Base-by-base conservation (phyloP, 805 yeast species). In the Saccharomycopsis synnaedendra region DNA sequence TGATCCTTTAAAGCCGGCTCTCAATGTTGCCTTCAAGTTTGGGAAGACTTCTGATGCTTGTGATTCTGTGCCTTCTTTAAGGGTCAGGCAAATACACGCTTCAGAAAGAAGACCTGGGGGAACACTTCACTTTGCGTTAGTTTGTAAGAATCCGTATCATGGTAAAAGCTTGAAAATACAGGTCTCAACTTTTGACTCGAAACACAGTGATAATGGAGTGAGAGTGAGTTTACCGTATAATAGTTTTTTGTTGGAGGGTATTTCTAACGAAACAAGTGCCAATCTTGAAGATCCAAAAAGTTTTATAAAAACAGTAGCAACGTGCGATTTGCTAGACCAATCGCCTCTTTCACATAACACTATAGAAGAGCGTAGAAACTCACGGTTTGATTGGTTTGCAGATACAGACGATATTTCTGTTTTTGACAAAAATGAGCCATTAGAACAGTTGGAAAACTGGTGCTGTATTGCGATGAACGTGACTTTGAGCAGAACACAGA, bases 1-100 rank as follows among this genome's bases (percentile, higher is more conserved):
- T 4, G 61, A 58, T 4, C 54, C 58, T 3, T 5, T 48, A 1
- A 35, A 29, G 32, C 29, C 33, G 39, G n/a, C 32, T 36, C 10
- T 31, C 3, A 33, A 37, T 3, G 33, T 19, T 32, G 50, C 59
- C 4, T 49, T 56, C 3, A 58, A 56, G 43, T 57, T 56, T 35
- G 10, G 8, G 5, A 46, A 47, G 3, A 32, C 49, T 1, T 44
- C 50, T 3, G 41, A 48, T 32, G 61, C 62, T 1, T 40, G 44
- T 3, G 58, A 56, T 11, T n/a, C 50, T 4, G 10, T 62, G 7
- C 67, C 66, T 2, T 48, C 46, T 7, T 46, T 63, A 4, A 40
- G 31, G 3, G 38, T 57, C 19, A 33, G 38, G 34, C 27, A n/a
- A 46, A 34, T 9, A 30, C 11, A 11, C 11, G 35, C 32, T 37